Conservation (phyloP, 2,329 filamentous ascomycete species). For the Alternaria longipes region DNA sequence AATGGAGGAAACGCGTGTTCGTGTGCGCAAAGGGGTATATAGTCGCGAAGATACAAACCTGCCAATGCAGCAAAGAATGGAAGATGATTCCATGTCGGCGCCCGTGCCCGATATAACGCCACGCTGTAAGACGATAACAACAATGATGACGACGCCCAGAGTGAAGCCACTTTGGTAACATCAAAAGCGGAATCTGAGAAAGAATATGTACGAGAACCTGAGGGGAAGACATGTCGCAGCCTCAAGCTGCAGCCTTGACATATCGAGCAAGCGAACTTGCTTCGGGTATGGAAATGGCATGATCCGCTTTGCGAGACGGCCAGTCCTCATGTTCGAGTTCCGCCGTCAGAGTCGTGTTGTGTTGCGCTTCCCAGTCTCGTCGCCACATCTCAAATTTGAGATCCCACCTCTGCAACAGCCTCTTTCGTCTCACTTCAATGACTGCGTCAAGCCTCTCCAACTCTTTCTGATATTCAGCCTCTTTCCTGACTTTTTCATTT, state of each 20-base stretch:
- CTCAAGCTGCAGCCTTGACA: conserved; percentile 23
- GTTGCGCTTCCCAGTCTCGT: conserved; percentile 46
- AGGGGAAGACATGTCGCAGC: not conserved
- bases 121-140: conserved; percentile 3
- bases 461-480: conserved; percentile 47
- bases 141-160: not conserved
- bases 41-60: conserved; percentile 2
- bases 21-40: conserved; percentile 11
- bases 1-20: not conserved
- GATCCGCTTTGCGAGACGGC: conserved; percentile 33
- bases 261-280: conserved; percentile 34
- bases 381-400: conserved; percentile 53
- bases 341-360: conserved; percentile 29
- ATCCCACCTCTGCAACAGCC: conserved; percentile 51
- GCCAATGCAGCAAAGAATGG: not conserved
- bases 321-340: conserved; percentile 42
- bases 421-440: conserved; percentile 44
- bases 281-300: conserved; percentile 26
- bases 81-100: not conserved
- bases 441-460: conserved; percentile 44
- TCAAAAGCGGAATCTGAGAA: not conserved
- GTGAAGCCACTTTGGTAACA: not conserved
- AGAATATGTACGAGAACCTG: not conserved
- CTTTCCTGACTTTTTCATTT: conserved; percentile 45
- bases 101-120: not conserved